Evolutionary conservation across 345 rosid genomes (phyloP).

Genomic region (Citrus hindsii): DNA sequence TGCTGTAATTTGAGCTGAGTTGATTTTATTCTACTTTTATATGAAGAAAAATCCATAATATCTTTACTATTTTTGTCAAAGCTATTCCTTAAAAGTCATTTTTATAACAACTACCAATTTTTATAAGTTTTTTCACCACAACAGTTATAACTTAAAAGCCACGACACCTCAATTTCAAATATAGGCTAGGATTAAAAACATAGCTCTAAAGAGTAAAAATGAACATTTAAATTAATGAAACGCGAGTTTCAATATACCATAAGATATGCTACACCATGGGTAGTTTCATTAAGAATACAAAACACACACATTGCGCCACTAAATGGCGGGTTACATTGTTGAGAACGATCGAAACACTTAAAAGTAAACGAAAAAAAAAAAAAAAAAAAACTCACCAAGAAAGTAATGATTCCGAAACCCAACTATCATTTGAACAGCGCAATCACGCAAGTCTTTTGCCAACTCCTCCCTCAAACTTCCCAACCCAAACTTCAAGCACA

Average conservation of each 20-base stretch:
- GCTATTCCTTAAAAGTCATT: too few species aligned
- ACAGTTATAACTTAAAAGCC: too few species aligned
- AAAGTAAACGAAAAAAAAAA: not conserved
- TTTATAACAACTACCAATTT: too few species aligned
- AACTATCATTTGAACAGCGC: constrained; percentile 38
- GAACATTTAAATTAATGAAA: not conserved
- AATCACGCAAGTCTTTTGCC: constrained; percentile 38
- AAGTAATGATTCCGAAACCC: constrained; percentile 52
- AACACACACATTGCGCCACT: not conserved
- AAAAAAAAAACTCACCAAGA: constrained; percentile 39
- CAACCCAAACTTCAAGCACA: constrained; percentile 50
- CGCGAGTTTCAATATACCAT: not conserved
- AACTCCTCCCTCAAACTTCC: constrained; percentile 29
- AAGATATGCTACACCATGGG: not conserved
- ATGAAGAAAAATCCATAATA: too few species aligned
- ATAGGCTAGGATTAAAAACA: not conserved
- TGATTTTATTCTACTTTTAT: too few species aligned
- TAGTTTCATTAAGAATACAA: not conserved
- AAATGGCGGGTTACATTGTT: not conserved
- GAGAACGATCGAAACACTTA: not conserved
- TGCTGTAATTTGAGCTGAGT: too few species aligned
- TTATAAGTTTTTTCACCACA: too few species aligned
- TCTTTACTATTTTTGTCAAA: too few species aligned
- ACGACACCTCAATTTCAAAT: too few species aligned
- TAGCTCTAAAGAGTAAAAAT: not conserved